Evolutionary conservation across 768 basidiomycete genomes (phyloP).

Genomic region (Collybia nuda): DNA sequence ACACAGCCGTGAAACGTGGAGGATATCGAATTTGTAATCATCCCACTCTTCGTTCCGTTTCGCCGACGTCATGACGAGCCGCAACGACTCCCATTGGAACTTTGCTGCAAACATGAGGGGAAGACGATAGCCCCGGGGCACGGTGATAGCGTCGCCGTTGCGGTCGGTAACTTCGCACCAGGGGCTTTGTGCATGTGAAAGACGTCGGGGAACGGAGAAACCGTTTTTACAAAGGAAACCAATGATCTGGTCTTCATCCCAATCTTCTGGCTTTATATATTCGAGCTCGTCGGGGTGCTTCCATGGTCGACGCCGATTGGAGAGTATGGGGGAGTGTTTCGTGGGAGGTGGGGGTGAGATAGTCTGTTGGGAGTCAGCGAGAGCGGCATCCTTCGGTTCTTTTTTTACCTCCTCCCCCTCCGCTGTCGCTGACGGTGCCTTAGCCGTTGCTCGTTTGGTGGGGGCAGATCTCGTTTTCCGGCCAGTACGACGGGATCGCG

Average conservation of each 20-base stretch:
- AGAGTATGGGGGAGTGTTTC: background rate
- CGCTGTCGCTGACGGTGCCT: too few species aligned
- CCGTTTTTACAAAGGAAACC: slow-evolving; percentile 30
- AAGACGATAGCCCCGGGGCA: slow-evolving; percentile 38
- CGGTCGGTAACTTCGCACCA: slow-evolving; percentile 17
- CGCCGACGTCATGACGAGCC: slow-evolving; percentile 36
- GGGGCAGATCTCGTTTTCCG: too few species aligned
- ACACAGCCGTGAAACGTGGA: slow-evolving; percentile 41
- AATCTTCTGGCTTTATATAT: slow-evolving; percentile 29
- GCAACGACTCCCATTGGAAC: slow-evolving; percentile 41
- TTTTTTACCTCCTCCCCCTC: too few species aligned
- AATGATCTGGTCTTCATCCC: slow-evolving; percentile 32
- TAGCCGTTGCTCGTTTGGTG: too few species aligned
- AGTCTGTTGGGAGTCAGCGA: background rate
- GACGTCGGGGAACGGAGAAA: slow-evolving; percentile 34
- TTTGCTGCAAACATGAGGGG: slow-evolving; percentile 46
- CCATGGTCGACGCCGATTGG: slow-evolving; percentile 22
- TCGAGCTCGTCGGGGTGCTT: slow-evolving; percentile 39
- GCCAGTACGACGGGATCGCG: background rate
- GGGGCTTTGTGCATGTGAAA: slow-evolving; percentile 2
- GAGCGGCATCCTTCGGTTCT: too few species aligned
- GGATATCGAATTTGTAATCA: slow-evolving; percentile 38
- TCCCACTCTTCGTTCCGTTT: slow-evolving; percentile 38
- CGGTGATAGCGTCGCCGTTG: slow-evolving; percentile 14
- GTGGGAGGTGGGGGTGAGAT: background rate